Evolutionary conservation across 345 rosid genomes (phyloP), one percentile per base, ranked within the genome.

Genomic region (Populus alba): DNA sequence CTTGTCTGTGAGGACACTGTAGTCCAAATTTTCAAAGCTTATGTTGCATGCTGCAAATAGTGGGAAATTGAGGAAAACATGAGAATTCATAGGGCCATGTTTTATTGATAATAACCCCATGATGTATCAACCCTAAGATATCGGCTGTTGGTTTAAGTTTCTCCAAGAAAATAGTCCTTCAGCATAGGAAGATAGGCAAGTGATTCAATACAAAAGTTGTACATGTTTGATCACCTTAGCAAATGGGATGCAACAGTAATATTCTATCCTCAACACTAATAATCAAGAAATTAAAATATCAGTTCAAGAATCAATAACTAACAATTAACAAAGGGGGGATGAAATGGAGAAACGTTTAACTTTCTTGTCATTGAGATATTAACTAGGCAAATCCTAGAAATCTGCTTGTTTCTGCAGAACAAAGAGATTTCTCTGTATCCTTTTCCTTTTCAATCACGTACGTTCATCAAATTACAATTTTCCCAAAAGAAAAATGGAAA

Each of bases 1-100:
- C 65, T 68, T 75, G 79, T 81, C 87, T 62, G 95, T 91, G 35
- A 94, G 59, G 79, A 91, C 73, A 57, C 91, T 85, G 89, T 94
- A 92, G 70, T 92, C 90, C 84, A 88, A 80, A 70, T 41, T 80
- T 75, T 88, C 87, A 59, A 94, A 92, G 76, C 89, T 88, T 66
- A 82, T 83, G 38, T 85, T 18, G 88, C 97, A 94, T 8, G 69
- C 93, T 92, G 85, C 78, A 68, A 15, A 55, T 70, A 23, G 27
- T 59, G 22, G 29, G 37, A 51, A 43, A 25, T 29, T 4, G 66
- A 8, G 16, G 41, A 4, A 8, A 18, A 23, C 47, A 22, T 61
- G 11, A 39, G 25, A 27, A 35, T 18, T 33, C 70, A 66, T 17
- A 12, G 20, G 35, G 31, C 55, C 37, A 49, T 37, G 17, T 18